Conservation (phyloP, 495 filamentous ascomycete species). For the Copromyces sp. region DNA sequence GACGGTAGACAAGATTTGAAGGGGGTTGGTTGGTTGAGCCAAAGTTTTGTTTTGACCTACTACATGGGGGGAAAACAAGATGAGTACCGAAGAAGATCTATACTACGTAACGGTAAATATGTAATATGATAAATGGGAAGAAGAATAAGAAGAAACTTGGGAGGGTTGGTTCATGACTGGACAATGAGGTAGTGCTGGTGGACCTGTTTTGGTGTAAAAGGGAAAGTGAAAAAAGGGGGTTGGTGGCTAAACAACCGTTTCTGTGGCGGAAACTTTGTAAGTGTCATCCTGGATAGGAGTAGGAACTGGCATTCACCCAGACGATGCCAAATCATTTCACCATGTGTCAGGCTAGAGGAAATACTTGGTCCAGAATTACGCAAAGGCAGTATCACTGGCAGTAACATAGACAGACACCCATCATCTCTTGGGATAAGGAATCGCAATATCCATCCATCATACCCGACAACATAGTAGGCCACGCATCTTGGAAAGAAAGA, state of each 20-base stretch:
- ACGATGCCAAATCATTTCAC: not conserved
- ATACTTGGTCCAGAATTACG: not conserved
- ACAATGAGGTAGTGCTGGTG: not conserved
- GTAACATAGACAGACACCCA: not conserved
- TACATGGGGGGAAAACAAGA: not conserved
- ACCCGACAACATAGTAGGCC: not conserved
- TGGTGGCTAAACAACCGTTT: not conserved
- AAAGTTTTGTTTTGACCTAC: not conserved
- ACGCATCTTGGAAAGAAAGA: not conserved
- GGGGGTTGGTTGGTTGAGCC: too few species aligned
- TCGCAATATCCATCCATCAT: not conserved
- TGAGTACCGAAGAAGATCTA: not conserved
- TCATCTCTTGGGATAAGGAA: not conserved
- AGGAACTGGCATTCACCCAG: not conserved
- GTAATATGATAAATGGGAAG: not conserved
- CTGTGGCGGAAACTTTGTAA: not conserved
- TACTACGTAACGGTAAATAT: not conserved
- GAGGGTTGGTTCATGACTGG: not conserved
- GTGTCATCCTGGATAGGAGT: not conserved
- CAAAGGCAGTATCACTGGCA: not conserved
- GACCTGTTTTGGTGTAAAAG: not conserved
- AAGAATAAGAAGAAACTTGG: not conserved
- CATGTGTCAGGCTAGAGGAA: not conserved
- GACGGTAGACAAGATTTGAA: not conserved
- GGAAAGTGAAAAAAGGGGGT: not conserved